These are phyloP conservation scores for Scytalidium sp. DNA, from an alignment of 2,329 filamentous ascomycete species.

Conservation along the genomic window DNA sequence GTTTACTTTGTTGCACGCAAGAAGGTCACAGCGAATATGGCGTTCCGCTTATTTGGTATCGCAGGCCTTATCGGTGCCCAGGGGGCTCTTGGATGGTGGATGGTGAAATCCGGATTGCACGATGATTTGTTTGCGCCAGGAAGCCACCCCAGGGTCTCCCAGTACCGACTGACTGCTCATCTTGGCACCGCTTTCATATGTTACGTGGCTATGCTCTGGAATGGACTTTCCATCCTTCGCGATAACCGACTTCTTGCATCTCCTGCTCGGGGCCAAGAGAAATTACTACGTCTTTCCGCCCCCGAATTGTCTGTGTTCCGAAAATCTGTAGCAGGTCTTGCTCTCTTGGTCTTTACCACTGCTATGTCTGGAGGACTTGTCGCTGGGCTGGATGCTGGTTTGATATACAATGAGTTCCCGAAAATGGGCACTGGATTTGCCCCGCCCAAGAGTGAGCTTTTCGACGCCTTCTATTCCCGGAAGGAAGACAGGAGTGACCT, in stretches of 20 bases:
- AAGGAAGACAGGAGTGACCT: conserved; percentile 76
- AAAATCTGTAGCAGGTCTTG: conserved; percentile 66
- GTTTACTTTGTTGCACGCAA: conserved; percentile 82
- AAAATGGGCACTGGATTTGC: conserved; percentile 85
- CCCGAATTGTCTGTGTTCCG: conserved; percentile 73
- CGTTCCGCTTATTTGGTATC: conserved; percentile 75
- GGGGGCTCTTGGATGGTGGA: conserved; percentile 97
- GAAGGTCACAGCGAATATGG: conserved; percentile 75
- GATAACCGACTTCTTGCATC: conserved; percentile 68
- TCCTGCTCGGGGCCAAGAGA: conserved; percentile 58
- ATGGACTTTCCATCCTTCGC: conserved; percentile 80
- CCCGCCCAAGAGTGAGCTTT: conserved; percentile 79
- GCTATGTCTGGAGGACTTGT: conserved; percentile 93
- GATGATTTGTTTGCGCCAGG: conserved; percentile 93
- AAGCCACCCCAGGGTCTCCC: conserved; percentile 85
- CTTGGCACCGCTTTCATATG: conserved; percentile 87
- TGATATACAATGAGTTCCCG: conserved; percentile 99
- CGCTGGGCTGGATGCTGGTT: conserved; percentile 88
- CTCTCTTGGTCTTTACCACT: conserved; percentile 78
- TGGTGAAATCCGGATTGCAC: conserved; percentile 95
- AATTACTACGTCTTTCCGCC: conserved; percentile 59
- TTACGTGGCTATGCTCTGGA: conserved; percentile 92
- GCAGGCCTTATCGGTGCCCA: conserved; percentile 90
- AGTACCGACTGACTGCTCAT: conserved; percentile 90
- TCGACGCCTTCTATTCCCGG: conserved; percentile 81